These are phyloP conservation scores for Pyrus betulifolia DNA, from an alignment of 306 rosid genomes.

Conservation along the genomic window DNA sequence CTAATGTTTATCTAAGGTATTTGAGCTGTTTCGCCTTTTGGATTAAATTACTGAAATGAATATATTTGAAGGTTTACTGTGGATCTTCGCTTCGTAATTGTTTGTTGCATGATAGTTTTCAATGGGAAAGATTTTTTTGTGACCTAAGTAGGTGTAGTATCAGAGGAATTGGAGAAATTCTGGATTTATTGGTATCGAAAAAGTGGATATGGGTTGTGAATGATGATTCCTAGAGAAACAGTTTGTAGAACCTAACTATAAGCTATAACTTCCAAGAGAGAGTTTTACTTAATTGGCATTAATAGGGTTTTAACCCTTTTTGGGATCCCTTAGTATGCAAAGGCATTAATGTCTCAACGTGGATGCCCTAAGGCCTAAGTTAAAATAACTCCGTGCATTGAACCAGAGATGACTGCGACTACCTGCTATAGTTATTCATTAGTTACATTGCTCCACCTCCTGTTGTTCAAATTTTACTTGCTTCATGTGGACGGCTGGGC, in stretches of 20 bases:
- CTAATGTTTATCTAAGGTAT: background rate
- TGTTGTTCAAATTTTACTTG: background rate
- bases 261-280: background rate
- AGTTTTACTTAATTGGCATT: background rate
- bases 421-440: background rate
- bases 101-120: background rate
- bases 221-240: background rate
- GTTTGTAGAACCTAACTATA: background rate
- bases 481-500: slow-evolving; percentile 1
- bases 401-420: background rate
- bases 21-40: background rate
- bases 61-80: background rate
- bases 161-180: background rate
- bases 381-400: background rate
- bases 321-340: background rate
- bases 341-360: background rate
- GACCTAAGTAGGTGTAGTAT: background rate
- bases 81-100: background rate
- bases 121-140: background rate
- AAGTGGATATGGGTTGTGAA: background rate
- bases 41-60: background rate
- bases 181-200: background rate
- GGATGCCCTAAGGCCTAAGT: background rate
- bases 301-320: background rate
- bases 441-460: background rate